These are phyloP conservation scores for Allomyces macrogynus DNA, from an alignment of 192 early-diverging fungal genomes.

Conservation along the genomic window DNA sequence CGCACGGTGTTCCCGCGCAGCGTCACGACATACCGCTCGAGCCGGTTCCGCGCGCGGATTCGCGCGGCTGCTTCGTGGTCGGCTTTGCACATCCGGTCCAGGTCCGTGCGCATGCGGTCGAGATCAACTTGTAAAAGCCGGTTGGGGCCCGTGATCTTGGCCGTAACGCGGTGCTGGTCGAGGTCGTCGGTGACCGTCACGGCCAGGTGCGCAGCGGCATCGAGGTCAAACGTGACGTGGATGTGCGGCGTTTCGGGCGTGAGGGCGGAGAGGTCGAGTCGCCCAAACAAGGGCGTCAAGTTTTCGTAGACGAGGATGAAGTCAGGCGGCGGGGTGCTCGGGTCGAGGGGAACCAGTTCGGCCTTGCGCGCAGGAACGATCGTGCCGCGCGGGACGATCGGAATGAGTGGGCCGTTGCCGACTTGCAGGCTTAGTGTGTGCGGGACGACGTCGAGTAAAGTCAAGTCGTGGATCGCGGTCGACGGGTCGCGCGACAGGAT, in stretches of 20 bases:
- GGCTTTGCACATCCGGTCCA: too few relatives aligned
- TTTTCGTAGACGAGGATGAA: constrained; percentile 95
- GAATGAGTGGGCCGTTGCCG: constrained; percentile 91
- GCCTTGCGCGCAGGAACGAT: constrained; percentile 95
- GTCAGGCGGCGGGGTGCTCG: constrained; percentile 94
- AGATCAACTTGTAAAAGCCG: too few relatives aligned
- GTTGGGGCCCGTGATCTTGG: too few relatives aligned
- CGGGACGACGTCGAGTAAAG: constrained; percentile 87
- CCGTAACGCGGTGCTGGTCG: too few relatives aligned
- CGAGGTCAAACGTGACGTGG: constrained; percentile 90
- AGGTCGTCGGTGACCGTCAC: constrained; percentile 40
- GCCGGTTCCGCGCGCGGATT: too few relatives aligned
- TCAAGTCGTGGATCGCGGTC: constrained; percentile 83
- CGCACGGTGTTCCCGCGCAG: too few relatives aligned
- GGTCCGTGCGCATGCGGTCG: too few relatives aligned
- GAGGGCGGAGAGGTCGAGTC: constrained; percentile 85
- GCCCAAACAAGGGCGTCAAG: constrained; percentile 88
- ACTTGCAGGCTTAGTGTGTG: constrained; percentile 96
- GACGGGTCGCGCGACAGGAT: constrained; percentile 90
- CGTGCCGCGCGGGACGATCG: constrained; percentile 93
- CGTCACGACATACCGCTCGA: too few relatives aligned
- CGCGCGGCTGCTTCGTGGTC: too few relatives aligned
- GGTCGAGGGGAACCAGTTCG: constrained; percentile 90
- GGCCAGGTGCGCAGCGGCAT: constrained; percentile 93
- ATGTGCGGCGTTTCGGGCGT: constrained; percentile 93